Conservation (phyloP, 2,329 filamentous ascomycete genomes). For the Bipolaris zeicola region DNA sequence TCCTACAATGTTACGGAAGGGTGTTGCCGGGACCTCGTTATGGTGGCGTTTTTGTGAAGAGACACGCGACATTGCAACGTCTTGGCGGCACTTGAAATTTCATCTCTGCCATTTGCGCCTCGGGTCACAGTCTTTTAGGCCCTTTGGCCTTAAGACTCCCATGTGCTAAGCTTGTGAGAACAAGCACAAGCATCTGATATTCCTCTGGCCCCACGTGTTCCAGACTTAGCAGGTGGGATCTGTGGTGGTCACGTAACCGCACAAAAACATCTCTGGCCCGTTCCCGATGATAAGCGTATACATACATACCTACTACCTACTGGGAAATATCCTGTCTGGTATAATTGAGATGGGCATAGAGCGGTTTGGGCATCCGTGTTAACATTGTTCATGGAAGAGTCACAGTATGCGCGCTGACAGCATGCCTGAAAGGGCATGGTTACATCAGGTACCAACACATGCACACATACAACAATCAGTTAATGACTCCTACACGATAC, state of each 20-base stretch:
- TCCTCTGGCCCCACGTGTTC: background rate
- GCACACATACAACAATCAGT: background rate
- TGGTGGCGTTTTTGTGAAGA: slow-evolving; percentile 12
- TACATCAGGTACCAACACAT: background rate
- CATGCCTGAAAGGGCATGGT: background rate
- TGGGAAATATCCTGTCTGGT: background rate
- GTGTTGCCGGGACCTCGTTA: slow-evolving; percentile 4
- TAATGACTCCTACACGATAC: background rate
- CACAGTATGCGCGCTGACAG: background rate
- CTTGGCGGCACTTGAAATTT: slow-evolving; percentile 12
- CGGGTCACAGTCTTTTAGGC: background rate
- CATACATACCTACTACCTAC: background rate
- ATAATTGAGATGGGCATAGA: background rate
- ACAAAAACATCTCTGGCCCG: background rate
- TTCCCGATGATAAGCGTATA: background rate
- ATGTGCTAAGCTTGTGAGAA: background rate
- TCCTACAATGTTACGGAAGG: background rate
- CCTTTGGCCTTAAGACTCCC: background rate
- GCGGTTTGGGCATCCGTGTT: background rate
- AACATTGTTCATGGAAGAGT: background rate
- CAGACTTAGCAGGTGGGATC: background rate
- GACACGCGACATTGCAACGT: slow-evolving; percentile 12
- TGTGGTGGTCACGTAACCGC: background rate
- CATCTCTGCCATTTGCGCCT: slow-evolving; percentile 1
- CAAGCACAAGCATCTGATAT: background rate